phyloP scores from a whole-genome alignment of 805 yeast species.

The Saccharomycopsis sp. region DNA sequence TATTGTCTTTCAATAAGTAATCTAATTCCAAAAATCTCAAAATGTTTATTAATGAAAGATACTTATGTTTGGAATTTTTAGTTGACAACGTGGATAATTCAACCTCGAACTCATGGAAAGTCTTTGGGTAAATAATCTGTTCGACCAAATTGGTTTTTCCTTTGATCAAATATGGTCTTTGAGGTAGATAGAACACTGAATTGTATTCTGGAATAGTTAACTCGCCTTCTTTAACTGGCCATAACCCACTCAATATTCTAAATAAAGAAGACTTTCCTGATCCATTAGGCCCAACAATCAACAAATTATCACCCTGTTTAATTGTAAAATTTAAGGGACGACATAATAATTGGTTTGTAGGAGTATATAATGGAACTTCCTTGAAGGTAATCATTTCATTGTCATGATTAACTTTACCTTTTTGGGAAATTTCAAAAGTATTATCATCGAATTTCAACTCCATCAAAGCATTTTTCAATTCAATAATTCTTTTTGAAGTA shows the following conservation, averaged over 20 bases:
- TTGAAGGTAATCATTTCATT: slow-evolving; percentile 58
- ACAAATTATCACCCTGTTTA: slow-evolving; percentile 70
- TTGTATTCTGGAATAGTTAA: slow-evolving; percentile 51
- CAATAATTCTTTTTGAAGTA: slow-evolving; percentile 63
- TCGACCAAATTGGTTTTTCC: slow-evolving; percentile 64
- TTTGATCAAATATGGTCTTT: slow-evolving; percentile 75
- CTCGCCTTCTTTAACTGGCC: slow-evolving; percentile 63
- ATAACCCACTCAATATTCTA: slow-evolving; percentile 82
- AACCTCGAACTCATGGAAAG: slow-evolving; percentile 43
- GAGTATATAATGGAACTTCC: slow-evolving; percentile 75
- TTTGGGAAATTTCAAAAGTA: slow-evolving; percentile 6
- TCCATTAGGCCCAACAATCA: slow-evolving; percentile 94
- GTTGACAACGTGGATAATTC: slow-evolving; percentile 20
- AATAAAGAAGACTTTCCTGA: slow-evolving; percentile 91
- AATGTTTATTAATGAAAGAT: slow-evolving; percentile 41
- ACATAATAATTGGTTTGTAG: slow-evolving; percentile 67
- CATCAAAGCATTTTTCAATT: slow-evolving; percentile 53
- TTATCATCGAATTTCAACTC: slow-evolving; percentile 21
- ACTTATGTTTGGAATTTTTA: slow-evolving; percentile 23
- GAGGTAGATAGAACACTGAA: slow-evolving; percentile 77
- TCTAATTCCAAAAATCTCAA: slow-evolving; percentile 48
- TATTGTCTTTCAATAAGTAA: slow-evolving; percentile 40
- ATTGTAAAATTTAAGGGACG: slow-evolving; percentile 58
- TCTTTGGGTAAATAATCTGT: slow-evolving; percentile 82
- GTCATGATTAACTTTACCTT: slow-evolving; percentile 32